Evolutionary conservation across 192 early-diverging fungal genomes (phyloP), one percentile per base, ranked within the genome.

Genomic region (Spizellomyces punctatus): DNA sequence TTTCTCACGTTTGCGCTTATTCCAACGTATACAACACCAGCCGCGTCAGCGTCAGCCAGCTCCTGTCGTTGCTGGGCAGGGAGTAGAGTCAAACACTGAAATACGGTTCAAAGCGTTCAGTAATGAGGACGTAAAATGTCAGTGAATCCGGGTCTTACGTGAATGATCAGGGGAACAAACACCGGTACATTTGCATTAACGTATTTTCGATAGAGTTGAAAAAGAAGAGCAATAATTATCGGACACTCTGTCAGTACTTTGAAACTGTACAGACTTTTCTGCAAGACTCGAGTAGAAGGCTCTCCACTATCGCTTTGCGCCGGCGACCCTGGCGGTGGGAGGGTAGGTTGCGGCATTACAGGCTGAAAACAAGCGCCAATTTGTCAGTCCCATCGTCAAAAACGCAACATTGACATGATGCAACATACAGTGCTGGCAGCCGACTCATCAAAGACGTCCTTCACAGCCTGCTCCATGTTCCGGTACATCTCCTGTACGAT

Each of bases 191-290:
- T 93, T 22, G 82, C 84, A 44, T 85, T 87, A 27, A 93, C 93
- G 66, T 91, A 91, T 14, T 91, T 87, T 27, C 76, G 61, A 81
- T 95, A 90, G 1, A 96, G 86, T 81, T 97, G 94, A 69, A 98
- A 95, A 21, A 98, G 80, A 19, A 97, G 81, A 1, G 97, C 98
- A 22, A 99, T 93, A 59, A 98, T 98, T 22, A 99, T 96, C 6
- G 98, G 98, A 69, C 96, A 96, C 72, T 99, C 98, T 5, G 94
- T 96, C 71, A 99, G 75, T 17, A 99, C 96, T 79, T 99, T 99
- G 87, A 99, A 98, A 71, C 93, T 95, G 52, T 83, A 85, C 73
- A 93, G 78, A 71, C 91, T 93, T 67, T 79, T 86, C 21, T 82
- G 86, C 5, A 98, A 84, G 17, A 85, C 83, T 65, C 91, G 91